phyloP scores from a whole-genome alignment of 352 stramenopile species.

The Aphanomyces stellatus region DNA sequence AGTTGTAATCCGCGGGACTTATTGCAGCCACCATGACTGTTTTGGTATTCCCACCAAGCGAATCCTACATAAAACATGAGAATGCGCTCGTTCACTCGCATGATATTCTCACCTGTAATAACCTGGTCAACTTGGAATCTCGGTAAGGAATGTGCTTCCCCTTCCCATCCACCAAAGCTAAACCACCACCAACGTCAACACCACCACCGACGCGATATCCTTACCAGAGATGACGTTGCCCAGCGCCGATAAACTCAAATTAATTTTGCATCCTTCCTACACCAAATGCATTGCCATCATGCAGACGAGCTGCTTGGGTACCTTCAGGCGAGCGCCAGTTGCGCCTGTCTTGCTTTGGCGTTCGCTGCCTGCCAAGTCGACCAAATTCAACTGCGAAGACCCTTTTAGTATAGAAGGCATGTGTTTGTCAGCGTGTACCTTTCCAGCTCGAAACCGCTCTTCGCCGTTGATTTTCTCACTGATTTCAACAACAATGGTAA shows the following conservation, averaged over 20 bases:
- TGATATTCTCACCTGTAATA: conserved; percentile 45
- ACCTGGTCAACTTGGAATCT: conserved; percentile 87
- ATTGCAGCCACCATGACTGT: conserved; percentile 95
- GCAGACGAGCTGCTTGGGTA: not conserved
- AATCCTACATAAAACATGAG: conserved; percentile 59
- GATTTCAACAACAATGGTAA: conserved; percentile 75
- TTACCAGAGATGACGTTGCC: conserved; percentile 71
- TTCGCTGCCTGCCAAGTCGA: conserved; percentile 74
- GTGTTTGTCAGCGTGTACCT: conserved; percentile 39
- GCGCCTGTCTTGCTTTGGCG: conserved; percentile 78
- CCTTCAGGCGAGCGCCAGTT: conserved; percentile 65
- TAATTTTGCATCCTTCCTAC: conserved; percentile 84
- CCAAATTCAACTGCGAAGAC: conserved; percentile 55
- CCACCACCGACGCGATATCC: not conserved
- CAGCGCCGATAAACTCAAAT: conserved; percentile 63
- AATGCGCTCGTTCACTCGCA: not conserved
- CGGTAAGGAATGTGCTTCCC: conserved; percentile 85
- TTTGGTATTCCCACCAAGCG: conserved; percentile 92
- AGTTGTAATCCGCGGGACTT: conserved; percentile 92
- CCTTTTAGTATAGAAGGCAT: not conserved
- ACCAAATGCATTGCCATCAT: conserved; percentile 23
- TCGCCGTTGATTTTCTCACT: conserved; percentile 64
- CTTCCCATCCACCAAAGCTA: conserved; percentile 76
- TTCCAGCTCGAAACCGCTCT: conserved; percentile 76
- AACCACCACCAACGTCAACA: conserved; percentile 31